phyloP scores from a whole-genome alignment of 2,329 filamentous ascomycete species.

The Xylaria multiplex region DNA sequence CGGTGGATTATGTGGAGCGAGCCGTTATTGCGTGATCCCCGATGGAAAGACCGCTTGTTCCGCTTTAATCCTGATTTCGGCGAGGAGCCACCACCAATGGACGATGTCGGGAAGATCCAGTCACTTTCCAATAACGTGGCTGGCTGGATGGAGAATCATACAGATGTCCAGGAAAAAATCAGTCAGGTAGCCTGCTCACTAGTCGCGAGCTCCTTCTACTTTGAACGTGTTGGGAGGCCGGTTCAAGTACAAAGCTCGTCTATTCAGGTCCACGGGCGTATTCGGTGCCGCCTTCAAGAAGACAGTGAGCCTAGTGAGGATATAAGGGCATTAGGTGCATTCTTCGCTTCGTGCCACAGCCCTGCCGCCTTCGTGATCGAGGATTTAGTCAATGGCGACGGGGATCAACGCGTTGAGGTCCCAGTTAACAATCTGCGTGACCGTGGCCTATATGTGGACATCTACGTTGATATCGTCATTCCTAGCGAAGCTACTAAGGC shows the following conservation, averaged over 20 bases:
- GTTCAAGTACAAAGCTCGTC: not conserved
- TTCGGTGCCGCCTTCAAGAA: not conserved
- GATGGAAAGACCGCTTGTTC: not conserved
- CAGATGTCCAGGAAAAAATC: not conserved
- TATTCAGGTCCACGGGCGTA: not conserved
- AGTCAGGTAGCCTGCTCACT: not conserved
- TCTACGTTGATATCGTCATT: not conserved
- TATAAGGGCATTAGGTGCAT: not conserved
- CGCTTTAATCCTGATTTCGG: slow-evolving; percentile 15
- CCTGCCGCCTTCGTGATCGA: not conserved
- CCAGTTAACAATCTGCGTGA: too few species aligned
- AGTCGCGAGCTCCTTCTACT: slow-evolving; percentile 18
- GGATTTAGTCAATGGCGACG: too few species aligned
- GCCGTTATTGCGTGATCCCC: not conserved
- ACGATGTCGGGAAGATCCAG: not conserved
- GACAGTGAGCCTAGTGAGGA: not conserved
- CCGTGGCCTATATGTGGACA: too few species aligned
- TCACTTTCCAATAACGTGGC: not conserved
- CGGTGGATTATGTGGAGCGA: slow-evolving; percentile 10
- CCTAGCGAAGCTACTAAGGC: not conserved
- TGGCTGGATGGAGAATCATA: not conserved
- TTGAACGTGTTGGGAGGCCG: not conserved
- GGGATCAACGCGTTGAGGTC: too few species aligned
- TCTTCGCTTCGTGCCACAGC: not conserved
- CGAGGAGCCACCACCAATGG: not conserved